Evolutionary conservation across 495 filamentous ascomycete genomes (phyloP).

Genomic region (Hypoxylon fragiforme): DNA sequence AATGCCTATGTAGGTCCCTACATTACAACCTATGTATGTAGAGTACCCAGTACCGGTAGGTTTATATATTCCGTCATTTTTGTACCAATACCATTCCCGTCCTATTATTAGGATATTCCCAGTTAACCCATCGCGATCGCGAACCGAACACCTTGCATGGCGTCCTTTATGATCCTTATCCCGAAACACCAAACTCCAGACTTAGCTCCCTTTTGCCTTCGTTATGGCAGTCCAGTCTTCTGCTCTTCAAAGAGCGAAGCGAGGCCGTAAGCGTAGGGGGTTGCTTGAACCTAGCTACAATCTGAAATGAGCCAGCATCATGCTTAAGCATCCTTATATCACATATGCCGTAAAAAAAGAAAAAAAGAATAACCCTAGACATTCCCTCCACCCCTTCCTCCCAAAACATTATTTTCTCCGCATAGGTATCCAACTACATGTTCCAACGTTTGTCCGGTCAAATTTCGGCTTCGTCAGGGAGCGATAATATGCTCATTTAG

Average conservation of each 20-base stretch:
- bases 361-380: neutral
- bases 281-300: neutral
- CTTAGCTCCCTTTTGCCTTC: constrained; percentile 1
- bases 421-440: no score
- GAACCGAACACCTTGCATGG: constrained; percentile 1
- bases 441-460: neutral
- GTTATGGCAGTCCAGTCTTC: neutral
- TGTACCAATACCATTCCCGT: neutral
- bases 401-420: constrained; percentile 4
- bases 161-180: constrained; percentile 1
- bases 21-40: no score
- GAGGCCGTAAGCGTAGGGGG: neutral
- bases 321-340: neutral
- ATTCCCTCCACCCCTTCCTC: no score
- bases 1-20: neutral
- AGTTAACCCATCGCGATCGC: neutral
- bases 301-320: neutral
- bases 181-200: constrained; percentile 15
- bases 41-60: no score
- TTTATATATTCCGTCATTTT: constrained; percentile 2
- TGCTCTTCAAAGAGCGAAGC: neutral
- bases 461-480: neutral
- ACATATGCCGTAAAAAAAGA: no score
- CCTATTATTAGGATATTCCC: neutral
- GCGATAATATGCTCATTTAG: constrained; percentile 6